These are phyloP conservation scores for Fomitopsis serialis DNA, from an alignment of 768 basidiomycete species.

Conservation along the genomic window DNA sequence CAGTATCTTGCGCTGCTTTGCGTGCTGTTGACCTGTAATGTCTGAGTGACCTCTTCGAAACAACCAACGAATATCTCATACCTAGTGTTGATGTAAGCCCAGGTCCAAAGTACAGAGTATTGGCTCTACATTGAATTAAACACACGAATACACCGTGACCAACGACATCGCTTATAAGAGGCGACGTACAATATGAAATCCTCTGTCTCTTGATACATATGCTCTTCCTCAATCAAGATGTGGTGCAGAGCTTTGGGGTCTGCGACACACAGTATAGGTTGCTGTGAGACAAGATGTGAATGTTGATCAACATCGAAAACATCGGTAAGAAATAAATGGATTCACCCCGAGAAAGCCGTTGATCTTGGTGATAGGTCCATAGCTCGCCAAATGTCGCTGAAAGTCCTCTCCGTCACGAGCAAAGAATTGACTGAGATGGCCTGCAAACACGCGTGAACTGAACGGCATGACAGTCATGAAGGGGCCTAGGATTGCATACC, in stretches of 20 bases:
- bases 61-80: too few relatives aligned
- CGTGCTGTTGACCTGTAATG: conserved; percentile 12
- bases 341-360: conserved; percentile 16
- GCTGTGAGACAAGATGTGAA: conserved; percentile 3
- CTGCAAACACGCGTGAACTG: conserved; percentile 1
- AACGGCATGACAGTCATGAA: too few relatives aligned
- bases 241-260: conserved; percentile 42
- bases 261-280: conserved; percentile 32
- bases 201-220: conserved; percentile 9
- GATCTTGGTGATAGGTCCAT: conserved; percentile 13
- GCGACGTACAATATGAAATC: conserved; percentile 13
- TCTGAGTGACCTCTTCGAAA: too few relatives aligned
- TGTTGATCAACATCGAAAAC: not conserved
- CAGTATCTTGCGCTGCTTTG: conserved; percentile 24
- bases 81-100: not conserved
- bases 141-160: conserved; percentile 7
- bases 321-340: not conserved
- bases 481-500: too few relatives aligned
- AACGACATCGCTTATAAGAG: not conserved
- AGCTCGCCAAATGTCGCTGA: conserved; percentile 12
- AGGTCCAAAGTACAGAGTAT: conserved; percentile 11
- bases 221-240: conserved; percentile 37
- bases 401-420: conserved; percentile 11
- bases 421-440: conserved; percentile 15
- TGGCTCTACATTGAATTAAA: conserved; percentile 16